These are phyloP conservation scores for Herpetomonas tarakana DNA, from an alignment of 208 protist genomes.

Conservation along the genomic window DNA sequence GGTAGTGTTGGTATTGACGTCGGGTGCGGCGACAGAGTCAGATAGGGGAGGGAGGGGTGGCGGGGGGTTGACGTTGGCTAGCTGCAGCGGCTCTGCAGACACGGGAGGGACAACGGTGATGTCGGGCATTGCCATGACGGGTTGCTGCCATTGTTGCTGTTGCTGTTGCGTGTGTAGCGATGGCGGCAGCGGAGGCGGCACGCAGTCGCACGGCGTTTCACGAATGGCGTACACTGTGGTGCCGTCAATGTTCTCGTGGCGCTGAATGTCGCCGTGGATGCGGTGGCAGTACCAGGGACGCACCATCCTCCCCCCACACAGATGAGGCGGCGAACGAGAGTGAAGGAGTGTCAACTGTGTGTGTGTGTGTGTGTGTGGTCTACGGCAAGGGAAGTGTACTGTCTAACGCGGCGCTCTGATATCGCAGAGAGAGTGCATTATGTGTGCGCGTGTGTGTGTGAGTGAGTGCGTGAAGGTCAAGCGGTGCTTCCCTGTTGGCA, in stretches of 20 bases:
- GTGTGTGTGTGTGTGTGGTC: too few species aligned
- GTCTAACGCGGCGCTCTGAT: too few species aligned
- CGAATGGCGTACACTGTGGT: conserved; percentile 32
- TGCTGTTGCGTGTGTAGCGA: background rate
- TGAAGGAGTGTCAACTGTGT: too few species aligned
- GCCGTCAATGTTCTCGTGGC: conserved; percentile 34
- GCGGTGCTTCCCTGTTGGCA: too few species aligned
- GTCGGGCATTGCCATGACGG: background rate
- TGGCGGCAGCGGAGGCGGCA: conserved; percentile 9
- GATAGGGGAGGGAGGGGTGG: too few species aligned
- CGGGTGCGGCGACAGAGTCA: background rate
- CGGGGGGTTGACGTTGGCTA: background rate
- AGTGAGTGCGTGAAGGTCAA: too few species aligned
- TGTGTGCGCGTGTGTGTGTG: too few species aligned
- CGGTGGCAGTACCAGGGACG: conserved; percentile 44
- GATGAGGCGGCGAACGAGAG: too few species aligned
- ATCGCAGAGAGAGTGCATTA: too few species aligned
- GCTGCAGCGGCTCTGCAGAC: conserved; percentile 1
- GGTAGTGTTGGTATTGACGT: background rate
- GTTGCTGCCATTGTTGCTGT: background rate
- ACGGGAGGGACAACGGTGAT: background rate
- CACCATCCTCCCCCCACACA: too few species aligned
- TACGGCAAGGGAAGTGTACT: too few species aligned
- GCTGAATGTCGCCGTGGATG: conserved; percentile 31
- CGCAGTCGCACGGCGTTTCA: conserved; percentile 37